Percentiles rank a stretch among this genome's conserved stretches.
phyloP scores from a whole-genome alignment of 768 basidiomycete genomes.

The Hygrocybe coccinea region DNA sequence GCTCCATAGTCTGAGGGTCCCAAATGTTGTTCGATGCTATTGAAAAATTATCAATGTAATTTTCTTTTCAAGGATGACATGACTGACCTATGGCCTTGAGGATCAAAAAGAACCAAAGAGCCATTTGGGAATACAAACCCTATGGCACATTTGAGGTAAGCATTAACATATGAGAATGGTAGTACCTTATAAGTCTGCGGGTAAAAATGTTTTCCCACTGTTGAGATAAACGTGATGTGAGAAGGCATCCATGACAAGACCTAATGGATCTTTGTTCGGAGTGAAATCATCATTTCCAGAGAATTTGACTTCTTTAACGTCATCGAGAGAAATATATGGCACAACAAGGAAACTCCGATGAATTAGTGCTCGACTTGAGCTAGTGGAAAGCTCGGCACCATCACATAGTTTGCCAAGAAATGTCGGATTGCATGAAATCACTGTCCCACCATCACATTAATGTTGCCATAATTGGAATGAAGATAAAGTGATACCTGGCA shows the following conservation, averaged over 20 bases:
- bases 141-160: too few species aligned
- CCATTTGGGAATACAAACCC: not conserved
- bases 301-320: slow-evolving; percentile 11
- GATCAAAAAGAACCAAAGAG: slow-evolving; percentile 10
- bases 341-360: not conserved
- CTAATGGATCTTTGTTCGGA: slow-evolving; percentile 13
- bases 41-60: not conserved
- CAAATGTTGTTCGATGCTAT: not conserved
- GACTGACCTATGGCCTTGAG: slow-evolving; percentile 9
- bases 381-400: not conserved
- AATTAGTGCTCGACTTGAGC: not conserved
- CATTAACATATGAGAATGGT: not conserved
- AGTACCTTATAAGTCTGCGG: slow-evolving; percentile 21
- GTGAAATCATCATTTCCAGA: slow-evolving; percentile 13
- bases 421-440: not conserved
- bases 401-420: too few species aligned
- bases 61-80: too few species aligned
- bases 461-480: not conserved
- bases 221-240: slow-evolving; percentile 20
- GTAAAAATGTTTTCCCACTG: slow-evolving; percentile 6
- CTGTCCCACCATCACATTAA: not conserved
- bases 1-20: not conserved
- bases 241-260: slow-evolving; percentile 19
- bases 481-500: not conserved
- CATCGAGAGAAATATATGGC: not conserved